Conservation (phyloP, 108 stramenopile species). For the Skeletonema grethae region DNA sequence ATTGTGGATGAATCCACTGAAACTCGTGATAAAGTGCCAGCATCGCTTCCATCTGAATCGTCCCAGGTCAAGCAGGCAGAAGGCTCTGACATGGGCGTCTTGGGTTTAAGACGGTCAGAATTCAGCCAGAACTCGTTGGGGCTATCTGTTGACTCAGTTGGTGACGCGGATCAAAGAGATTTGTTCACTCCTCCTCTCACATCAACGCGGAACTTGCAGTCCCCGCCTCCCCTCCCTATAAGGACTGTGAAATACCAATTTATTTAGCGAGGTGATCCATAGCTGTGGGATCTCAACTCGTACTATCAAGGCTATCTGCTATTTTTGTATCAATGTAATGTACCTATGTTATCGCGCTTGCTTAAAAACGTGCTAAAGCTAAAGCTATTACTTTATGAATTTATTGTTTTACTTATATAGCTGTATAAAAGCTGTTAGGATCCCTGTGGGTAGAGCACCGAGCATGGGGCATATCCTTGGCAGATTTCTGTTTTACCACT, state of each 20-base stretch:
- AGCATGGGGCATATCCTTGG: constrained; percentile 25
- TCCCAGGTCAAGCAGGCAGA: constrained; percentile 7
- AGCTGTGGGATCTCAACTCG: background rate
- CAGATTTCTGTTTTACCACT: constrained; percentile 14
- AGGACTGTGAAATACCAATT: background rate
- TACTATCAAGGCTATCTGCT: background rate
- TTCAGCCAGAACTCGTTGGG: constrained; percentile 35
- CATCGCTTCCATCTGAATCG: constrained; percentile 19
- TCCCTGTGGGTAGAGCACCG: constrained; percentile 4
- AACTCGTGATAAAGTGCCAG: constrained; percentile 1
- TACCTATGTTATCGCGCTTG: background rate
- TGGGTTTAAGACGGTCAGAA: constrained; percentile 20
- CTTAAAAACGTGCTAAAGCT: constrained; percentile 5
- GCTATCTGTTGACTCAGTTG: constrained; percentile 27
- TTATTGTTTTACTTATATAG: background rate
- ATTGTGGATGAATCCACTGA: constrained; percentile 17
- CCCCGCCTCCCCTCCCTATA: constrained; percentile 25
- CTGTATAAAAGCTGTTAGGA: background rate
- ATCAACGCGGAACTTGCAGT: constrained; percentile 10
- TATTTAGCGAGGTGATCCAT: background rate
- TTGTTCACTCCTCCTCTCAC: constrained; percentile 27
- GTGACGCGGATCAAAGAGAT: constrained; percentile 10
- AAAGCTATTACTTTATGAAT: background rate
- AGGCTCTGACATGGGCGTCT: background rate
- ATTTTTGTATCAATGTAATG: background rate